Evolutionary conservation across 2,329 filamentous ascomycete species (phyloP).

Genomic region (Colletotrichum cuscutae): DNA sequence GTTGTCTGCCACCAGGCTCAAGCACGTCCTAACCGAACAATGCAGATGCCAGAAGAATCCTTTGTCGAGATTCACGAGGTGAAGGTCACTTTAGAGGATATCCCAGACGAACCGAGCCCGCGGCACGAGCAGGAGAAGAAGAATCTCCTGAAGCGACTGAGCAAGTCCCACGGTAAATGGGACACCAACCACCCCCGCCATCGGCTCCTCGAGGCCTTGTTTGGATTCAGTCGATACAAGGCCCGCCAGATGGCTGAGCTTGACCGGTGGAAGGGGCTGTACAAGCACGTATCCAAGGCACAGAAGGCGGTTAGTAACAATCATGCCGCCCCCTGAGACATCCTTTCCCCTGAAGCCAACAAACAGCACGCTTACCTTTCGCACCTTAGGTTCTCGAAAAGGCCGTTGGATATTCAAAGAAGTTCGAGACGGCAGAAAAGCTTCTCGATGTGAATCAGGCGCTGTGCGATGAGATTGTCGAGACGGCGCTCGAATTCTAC

Average conservation of each 20-base stretch:
- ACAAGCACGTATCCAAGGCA: conserved; percentile 46
- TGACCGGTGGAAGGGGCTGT: conserved; percentile 46
- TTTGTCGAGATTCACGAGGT: conserved; percentile 41
- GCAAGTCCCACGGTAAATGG: conserved; percentile 44
- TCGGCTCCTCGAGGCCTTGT: conserved; percentile 51
- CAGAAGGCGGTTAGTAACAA: conserved; percentile 44
- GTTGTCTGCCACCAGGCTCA: too few species aligned
- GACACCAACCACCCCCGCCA: conserved; percentile 49
- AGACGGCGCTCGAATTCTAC: conserved; percentile 58
- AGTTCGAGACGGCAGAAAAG: conserved; percentile 55
- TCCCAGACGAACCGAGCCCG: conserved; percentile 36
- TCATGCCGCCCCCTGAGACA: too few species aligned
- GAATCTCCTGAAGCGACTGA: conserved; percentile 43
- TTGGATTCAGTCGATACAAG: conserved; percentile 49
- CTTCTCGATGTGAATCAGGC: conserved; percentile 56
- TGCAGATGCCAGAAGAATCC: conserved; percentile 17
- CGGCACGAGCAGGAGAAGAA: conserved; percentile 45
- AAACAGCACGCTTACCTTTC: background rate
- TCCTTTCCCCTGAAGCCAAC: background rate
- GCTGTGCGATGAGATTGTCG: conserved; percentile 58
- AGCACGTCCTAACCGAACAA: background rate
- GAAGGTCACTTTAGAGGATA: conserved; percentile 39
- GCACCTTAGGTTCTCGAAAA: conserved; percentile 60
- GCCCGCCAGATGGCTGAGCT: conserved; percentile 49
- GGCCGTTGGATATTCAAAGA: conserved; percentile 66